Evolutionary conservation across 768 basidiomycete species (phyloP), one percentile per base, ranked within the genome.

Genomic region (Kwoniella europaea): DNA sequence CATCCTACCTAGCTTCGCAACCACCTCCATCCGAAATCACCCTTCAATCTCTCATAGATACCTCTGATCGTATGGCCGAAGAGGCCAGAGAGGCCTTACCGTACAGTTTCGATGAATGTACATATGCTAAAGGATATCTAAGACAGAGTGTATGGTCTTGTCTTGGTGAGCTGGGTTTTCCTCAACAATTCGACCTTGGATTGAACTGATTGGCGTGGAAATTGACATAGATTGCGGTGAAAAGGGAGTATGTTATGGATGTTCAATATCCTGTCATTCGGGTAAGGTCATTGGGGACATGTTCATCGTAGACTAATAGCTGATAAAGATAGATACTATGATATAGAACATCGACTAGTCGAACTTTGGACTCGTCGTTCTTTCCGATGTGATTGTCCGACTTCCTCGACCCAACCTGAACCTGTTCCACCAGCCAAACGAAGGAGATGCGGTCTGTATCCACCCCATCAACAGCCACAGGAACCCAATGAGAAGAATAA

Each of bases 381-480:
- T 24, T 83, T 83, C 68, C 71, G 74, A 41, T 83, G 82, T 66
- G 82, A 83, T 66, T 83, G 82, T 64, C 81, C 81, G 0, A 82
- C 82, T 3, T 69, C 71, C 54, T 46, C 66, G 4, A 69, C 56
- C 18, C 63, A 64, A 20, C 61, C 70, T 16, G 61, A 66, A 44
- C 60, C 69, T n/a, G 22, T n/a, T 52, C 53, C 66, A 24, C 15
- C 72, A 50, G 22, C 69, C 18, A 71, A 73, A 44, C 42, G 74
- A 60, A 54, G 73, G 22, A 63, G 67, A 52, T 78, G 79, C 66
- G 66, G 54, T 9, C 71, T 79, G 18, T 73, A 76, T 53, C 71
- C 75, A n/a, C 74, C 76, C 0, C 63, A 78, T 35, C 43, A 50
- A 15, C 79, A 77, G 55, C 74, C 72, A 2, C 71, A 77, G n/a